Base-by-base conservation (phyloP, 1,284 basidiomycete genomes). In the Puccinia coronata region DNA sequence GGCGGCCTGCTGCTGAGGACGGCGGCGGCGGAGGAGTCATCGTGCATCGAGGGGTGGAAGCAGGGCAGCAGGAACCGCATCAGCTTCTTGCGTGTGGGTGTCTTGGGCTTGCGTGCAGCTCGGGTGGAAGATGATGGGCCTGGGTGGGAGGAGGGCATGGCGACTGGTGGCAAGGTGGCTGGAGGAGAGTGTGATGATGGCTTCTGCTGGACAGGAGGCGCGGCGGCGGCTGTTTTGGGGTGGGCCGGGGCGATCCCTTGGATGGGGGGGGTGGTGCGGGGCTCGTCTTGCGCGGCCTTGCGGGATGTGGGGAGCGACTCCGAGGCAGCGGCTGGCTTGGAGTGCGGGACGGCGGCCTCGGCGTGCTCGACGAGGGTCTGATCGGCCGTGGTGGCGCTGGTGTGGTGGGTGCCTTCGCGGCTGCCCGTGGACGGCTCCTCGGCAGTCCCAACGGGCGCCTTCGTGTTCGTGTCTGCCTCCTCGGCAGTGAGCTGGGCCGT, bases 1-100 rank as follows among this genome's bases (percentile, higher is more conserved):
- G n/a, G n/a, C n/a, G n/a, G n/a, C n/a, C n/a, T n/a, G n/a, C n/a
- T n/a, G n/a, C n/a, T n/a, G n/a, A n/a, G n/a, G n/a, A n/a, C 20
- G 1, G 43, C 25, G 8, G 28, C 51, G 3, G 63, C 34, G 3
- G 61, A 43, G 14, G 43, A 41, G 18, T 78, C 75, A 34, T 78
- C 75, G 36, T 65, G 63, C 16, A 49, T 12, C 2, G 34, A 20
- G 23, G 75, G 63, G 28, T 49, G 59, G 39, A 78, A 78, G 43
- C 75, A 78, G 39, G 75, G 75, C 39, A 78, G 41, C 31, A 78
- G 63, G 34, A 78, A 65, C 16, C 49, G 47, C n/a, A 78, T 69
- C 1, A 78, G 43, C 55, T 69, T 78, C 36, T 49, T 78, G 9
- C 75, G 41, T 25, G 43, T 78, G 31, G 47, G 59, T 20, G 59